A percentile compares a stretch with the other conserved stretches of the same genome.
Evolutionary conservation across 495 filamentous ascomycete species (phyloP).

Genomic region (Platismatia glauca): DNA sequence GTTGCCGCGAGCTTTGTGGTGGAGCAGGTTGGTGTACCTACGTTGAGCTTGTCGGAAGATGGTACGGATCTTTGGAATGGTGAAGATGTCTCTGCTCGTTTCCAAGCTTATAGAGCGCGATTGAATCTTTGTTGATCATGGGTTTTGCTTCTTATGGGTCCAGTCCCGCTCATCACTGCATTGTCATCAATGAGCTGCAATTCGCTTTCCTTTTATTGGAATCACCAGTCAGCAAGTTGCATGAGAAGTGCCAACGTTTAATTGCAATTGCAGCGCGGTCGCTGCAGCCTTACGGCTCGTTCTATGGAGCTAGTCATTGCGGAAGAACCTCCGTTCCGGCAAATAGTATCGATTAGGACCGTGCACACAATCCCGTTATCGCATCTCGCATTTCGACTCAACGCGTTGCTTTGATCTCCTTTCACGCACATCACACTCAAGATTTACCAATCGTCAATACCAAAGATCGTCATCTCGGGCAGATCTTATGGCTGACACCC

Average conservation of each 20-base stretch:
- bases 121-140: constrained; percentile 25
- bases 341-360: not conserved
- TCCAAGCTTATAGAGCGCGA: constrained; percentile 34
- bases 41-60: constrained; percentile 10
- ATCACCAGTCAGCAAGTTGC: not conserved
- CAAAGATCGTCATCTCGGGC: not conserved
- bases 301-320: not conserved
- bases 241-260: too few species aligned
- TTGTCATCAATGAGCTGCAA: not conserved
- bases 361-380: not conserved
- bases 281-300: not conserved
- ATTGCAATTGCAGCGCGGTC: not conserved
- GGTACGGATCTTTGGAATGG: constrained; percentile 27
- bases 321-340: not conserved
- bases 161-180: not conserved
- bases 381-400: not conserved
- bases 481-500: not conserved
- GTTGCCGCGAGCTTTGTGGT: constrained; percentile 33
- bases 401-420: not conserved
- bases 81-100: constrained; percentile 33
- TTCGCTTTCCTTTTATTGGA: not conserved
- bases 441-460: not conserved
- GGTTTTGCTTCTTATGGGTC: too few species aligned
- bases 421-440: not conserved
- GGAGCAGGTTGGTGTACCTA: constrained; percentile 34